A percentile compares a stretch with the other conserved stretches of the same genome.
Conservation (phyloP, 371 early-diverging fungal genomes). For the Mucor saturninus region DNA sequence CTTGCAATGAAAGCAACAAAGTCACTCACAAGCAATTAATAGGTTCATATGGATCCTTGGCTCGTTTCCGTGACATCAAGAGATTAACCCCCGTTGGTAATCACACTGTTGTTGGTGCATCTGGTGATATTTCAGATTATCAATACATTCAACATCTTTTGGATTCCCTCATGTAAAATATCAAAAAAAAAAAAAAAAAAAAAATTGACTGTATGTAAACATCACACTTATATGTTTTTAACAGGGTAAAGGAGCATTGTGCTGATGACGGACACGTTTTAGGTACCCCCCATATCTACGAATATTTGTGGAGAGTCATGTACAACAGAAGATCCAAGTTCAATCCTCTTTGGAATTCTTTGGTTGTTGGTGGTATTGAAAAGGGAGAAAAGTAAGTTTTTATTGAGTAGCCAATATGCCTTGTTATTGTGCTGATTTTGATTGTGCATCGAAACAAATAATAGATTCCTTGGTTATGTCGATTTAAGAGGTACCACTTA, state of each 20-base stretch:
- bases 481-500: slow-evolving; percentile 97
- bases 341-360: slow-evolving; percentile 96
- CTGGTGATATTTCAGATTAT: slow-evolving; percentile 96
- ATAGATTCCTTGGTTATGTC: slow-evolving; percentile 90
- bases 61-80: slow-evolving; percentile 92
- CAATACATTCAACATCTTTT: slow-evolving; percentile 90
- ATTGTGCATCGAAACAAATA: background rate
- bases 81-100: slow-evolving; percentile 85
- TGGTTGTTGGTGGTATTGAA: slow-evolving; percentile 91
- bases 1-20: background rate
- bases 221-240: background rate
- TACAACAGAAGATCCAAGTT: slow-evolving; percentile 92
- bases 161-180: slow-evolving; percentile 77
- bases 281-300: slow-evolving; percentile 86
- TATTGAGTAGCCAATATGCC: background rate
- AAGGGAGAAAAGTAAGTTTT: slow-evolving; percentile 56
- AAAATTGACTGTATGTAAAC: background rate
- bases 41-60: slow-evolving; percentile 97
- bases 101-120: slow-evolving; percentile 86
- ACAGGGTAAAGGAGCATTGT: slow-evolving; percentile 85
- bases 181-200: background rate
- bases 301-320: slow-evolving; percentile 91
- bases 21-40: background rate
- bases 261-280: slow-evolving; percentile 90
- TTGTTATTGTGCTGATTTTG: background rate